Evolutionary conservation across 805 yeast species (phyloP).

Genomic region (Candida tibetensis): DNA sequence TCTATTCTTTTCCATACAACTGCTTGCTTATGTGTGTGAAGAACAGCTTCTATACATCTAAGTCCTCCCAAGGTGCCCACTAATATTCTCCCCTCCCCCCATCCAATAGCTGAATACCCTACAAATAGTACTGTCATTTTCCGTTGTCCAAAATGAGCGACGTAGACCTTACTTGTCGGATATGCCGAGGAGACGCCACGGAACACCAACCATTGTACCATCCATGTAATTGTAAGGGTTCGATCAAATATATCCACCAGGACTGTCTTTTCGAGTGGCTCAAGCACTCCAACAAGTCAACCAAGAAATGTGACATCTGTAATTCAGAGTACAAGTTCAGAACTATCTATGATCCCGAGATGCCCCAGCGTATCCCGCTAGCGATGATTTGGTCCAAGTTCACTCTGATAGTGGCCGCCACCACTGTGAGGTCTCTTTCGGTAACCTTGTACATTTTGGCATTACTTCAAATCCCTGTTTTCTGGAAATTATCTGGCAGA

Average conservation of each 20-base stretch:
- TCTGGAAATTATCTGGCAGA: constrained; percentile 55
- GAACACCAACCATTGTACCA: constrained; percentile 74
- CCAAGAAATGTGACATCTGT: constrained; percentile 81
- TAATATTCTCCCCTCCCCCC: too few relatives aligned
- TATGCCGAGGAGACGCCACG: constrained; percentile 91
- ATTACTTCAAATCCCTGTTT: constrained; percentile 53
- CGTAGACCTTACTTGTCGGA: constrained; percentile 68
- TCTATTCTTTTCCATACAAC: too few relatives aligned
- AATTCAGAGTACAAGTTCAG: constrained; percentile 68
- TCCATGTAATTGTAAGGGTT: constrained; percentile 93
- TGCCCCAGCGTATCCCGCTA: constrained; percentile 65
- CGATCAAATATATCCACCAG: constrained; percentile 90
- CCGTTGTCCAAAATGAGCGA: constrained; percentile 1
- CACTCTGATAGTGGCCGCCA: constrained; percentile 12
- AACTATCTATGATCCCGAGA: constrained; percentile 60
- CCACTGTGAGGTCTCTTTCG: constrained; percentile 18
- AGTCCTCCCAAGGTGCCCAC: too few relatives aligned
- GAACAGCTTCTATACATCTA: too few relatives aligned
- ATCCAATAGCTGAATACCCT: too few relatives aligned
- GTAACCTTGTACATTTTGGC: constrained; percentile 36
- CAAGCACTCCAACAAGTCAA: constrained; percentile 56
- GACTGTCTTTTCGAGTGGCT: constrained; percentile 91
- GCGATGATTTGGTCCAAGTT: constrained; percentile 44
- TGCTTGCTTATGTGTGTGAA: too few relatives aligned
- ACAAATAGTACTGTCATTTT: too few relatives aligned